phyloP scores from a whole-genome alignment of 2,329 filamentous ascomycete genomes.

The Xylaria sp. region DNA sequence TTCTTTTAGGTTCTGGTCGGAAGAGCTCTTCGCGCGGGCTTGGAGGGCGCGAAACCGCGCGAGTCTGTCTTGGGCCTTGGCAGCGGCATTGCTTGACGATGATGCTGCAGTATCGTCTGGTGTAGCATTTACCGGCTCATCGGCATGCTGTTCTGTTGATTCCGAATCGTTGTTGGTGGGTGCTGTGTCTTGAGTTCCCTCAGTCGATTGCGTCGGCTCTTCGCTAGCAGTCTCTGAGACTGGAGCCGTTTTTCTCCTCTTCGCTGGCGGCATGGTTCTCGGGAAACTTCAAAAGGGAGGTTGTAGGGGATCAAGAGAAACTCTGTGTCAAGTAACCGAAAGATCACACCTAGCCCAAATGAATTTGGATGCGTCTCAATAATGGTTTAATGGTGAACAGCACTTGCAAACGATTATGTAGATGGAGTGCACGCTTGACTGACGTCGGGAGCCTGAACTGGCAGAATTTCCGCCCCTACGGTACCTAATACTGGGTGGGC shows the following conservation, averaged over 20 bases:
- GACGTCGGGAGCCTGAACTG: conserved; percentile 1
- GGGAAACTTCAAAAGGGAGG: background rate
- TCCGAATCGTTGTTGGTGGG: conserved; percentile 35
- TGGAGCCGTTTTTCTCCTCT: conserved; percentile 57
- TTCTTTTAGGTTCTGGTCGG: conserved; percentile 82
- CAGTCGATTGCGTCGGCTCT: conserved; percentile 39
- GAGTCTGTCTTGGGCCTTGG: conserved; percentile 72
- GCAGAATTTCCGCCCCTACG: background rate
- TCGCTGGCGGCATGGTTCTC: conserved; percentile 56
- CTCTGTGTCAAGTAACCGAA: background rate
- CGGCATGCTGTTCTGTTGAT: conserved; percentile 23
- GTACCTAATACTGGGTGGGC: background rate
- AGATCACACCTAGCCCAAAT: background rate
- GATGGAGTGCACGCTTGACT: too few relatives aligned
- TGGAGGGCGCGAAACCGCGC: conserved; percentile 90
- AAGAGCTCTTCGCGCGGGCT: conserved; percentile 78
- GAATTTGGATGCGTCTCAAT: background rate
- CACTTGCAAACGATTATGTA: too few relatives aligned
- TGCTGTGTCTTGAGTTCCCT: conserved; percentile 40
- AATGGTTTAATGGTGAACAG: background rate
- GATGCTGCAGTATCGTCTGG: conserved; percentile 15
- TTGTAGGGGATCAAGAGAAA: background rate
- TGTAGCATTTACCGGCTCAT: conserved; percentile 7
- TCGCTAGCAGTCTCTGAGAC: conserved; percentile 41
- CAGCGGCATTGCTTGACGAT: conserved; percentile 37